These are phyloP conservation scores for Bassia scoparia DNA, from an alignment of 148 eudicot genomes.

Conservation along the genomic window DNA sequence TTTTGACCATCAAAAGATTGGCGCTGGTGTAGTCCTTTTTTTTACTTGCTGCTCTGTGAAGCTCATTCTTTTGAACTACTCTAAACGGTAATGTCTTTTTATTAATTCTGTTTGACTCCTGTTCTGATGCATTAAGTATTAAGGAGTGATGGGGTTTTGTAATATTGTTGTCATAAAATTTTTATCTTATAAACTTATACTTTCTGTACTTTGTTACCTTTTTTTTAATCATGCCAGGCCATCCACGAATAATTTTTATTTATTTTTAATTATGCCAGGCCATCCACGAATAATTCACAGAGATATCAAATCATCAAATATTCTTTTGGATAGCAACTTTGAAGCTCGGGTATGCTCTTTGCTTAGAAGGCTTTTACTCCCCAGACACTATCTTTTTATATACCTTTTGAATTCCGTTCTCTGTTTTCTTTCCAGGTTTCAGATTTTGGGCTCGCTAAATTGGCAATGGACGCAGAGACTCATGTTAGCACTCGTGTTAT, in stretches of 20 bases:
- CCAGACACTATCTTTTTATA: not conserved
- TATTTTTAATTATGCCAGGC: constrained; percentile 32
- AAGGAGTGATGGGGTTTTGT: not conserved
- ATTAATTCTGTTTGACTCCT: not conserved
- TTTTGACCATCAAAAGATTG: not conserved
- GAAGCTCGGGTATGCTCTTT: constrained; percentile 56
- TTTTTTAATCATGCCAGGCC: constrained; percentile 31
- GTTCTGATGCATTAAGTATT: not conserved
- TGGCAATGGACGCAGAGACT: constrained; percentile 63
- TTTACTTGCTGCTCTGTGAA: not conserved
- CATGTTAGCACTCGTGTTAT: constrained; percentile 89
- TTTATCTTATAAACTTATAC: not conserved
- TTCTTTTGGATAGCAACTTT: constrained; percentile 60
- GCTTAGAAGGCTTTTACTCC: not conserved
- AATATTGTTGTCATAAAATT: not conserved
- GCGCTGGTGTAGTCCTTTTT: not conserved
- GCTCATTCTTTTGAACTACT: not conserved
- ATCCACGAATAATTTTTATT: constrained; percentile 42
- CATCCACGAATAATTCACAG: constrained; percentile 71
- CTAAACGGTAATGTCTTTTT: not conserved
- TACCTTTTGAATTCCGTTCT: not conserved
- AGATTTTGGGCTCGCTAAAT: constrained; percentile 92
- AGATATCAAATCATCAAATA: constrained; percentile 73
- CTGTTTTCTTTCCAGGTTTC: constrained; percentile 54
- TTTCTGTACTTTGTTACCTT: not conserved